phyloP scores from a whole-genome alignment of 495 filamentous ascomycete species.

The Lineolata rhizophorae region DNA sequence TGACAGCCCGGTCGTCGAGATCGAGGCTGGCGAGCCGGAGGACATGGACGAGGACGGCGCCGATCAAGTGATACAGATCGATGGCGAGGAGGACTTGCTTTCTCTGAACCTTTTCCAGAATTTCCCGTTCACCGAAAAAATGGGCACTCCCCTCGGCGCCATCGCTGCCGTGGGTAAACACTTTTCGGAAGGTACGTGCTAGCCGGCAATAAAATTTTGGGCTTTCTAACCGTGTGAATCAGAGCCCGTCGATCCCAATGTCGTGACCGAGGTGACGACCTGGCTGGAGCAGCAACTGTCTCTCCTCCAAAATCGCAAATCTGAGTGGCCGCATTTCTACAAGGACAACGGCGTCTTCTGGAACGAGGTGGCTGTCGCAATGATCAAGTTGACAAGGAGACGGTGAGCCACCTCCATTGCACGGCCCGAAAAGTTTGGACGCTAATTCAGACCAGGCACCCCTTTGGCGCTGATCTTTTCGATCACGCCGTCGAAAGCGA shows the following conservation, averaged over 20 bases:
- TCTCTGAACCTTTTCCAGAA: too few species aligned
- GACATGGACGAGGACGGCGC: conserved; percentile 7
- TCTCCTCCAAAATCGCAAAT: conserved; percentile 9
- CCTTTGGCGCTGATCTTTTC: neutral
- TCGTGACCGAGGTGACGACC: conserved; percentile 10
- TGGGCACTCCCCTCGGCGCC: too few species aligned
- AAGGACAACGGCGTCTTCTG: conserved; percentile 27
- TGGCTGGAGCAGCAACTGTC: conserved; percentile 17
- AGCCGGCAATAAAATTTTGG: too few species aligned
- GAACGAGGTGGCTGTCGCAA: conserved; percentile 25
- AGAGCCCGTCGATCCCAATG: too few species aligned
- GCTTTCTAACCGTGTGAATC: too few species aligned
- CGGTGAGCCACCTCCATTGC: conserved; percentile 16
- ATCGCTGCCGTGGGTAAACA: too few species aligned
- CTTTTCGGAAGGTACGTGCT: too few species aligned
- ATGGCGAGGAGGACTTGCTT: conserved; percentile 5
- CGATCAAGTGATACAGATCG: conserved; percentile 7
- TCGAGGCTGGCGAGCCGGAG: conserved; percentile 11
- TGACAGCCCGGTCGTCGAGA: conserved; percentile 9
- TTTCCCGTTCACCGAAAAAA: too few species aligned
- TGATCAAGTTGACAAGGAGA: conserved; percentile 24
- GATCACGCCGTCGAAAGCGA: neutral
- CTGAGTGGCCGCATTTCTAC: conserved; percentile 16
- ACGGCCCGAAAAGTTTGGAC: conserved; percentile 16
- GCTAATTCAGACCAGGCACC: too few species aligned